phyloP scores from a whole-genome alignment of 345 rosid species.

The Stellera chamaejasme region DNA sequence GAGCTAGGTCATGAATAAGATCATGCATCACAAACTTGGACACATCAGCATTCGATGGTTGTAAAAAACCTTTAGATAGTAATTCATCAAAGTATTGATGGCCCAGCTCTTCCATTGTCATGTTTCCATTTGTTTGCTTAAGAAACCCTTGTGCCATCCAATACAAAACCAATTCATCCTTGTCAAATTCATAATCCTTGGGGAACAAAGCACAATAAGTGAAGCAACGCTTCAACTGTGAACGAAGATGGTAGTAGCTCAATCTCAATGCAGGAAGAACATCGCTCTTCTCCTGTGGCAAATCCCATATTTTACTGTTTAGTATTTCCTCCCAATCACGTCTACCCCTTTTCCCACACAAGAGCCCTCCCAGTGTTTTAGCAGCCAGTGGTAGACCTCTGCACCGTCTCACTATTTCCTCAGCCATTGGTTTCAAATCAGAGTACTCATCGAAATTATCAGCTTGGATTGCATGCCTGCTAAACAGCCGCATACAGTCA shows the following conservation, averaged over 20 bases:
- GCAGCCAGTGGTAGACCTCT: slow-evolving; percentile 12
- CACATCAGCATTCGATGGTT: slow-evolving; percentile 4
- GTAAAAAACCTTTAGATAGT: slow-evolving; percentile 21
- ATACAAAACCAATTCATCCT: slow-evolving; percentile 8
- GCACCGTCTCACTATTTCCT: slow-evolving; percentile 12
- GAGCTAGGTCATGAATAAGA: slow-evolving; percentile 21
- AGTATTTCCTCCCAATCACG: slow-evolving; percentile 12
- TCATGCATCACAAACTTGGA: slow-evolving; percentile 23
- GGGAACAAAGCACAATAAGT: slow-evolving; percentile 14
- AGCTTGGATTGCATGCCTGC: slow-evolving; percentile 11
- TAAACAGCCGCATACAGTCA: slow-evolving; percentile 13
- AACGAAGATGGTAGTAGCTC: slow-evolving; percentile 14
- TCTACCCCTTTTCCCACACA: not conserved
- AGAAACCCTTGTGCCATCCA: slow-evolving; percentile 16
- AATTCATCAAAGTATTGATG: slow-evolving; percentile 12
- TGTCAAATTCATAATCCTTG: slow-evolving; percentile 12
- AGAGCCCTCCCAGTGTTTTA: slow-evolving; percentile 7
- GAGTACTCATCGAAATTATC: slow-evolving; percentile 6
- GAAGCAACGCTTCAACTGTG: slow-evolving; percentile 8
- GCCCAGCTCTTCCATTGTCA: slow-evolving; percentile 6
- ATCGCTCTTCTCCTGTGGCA: not conserved
- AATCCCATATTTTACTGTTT: slow-evolving; percentile 14
- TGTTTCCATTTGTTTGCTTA: slow-evolving; percentile 6
- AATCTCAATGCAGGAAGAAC: slow-evolving; percentile 9
- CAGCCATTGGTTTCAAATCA: slow-evolving; percentile 4